Percentiles rank a stretch among this genome's conserved stretches.
Evolutionary conservation across 305 asterid species (phyloP).

Genomic region (Fraxinus velutina): DNA sequence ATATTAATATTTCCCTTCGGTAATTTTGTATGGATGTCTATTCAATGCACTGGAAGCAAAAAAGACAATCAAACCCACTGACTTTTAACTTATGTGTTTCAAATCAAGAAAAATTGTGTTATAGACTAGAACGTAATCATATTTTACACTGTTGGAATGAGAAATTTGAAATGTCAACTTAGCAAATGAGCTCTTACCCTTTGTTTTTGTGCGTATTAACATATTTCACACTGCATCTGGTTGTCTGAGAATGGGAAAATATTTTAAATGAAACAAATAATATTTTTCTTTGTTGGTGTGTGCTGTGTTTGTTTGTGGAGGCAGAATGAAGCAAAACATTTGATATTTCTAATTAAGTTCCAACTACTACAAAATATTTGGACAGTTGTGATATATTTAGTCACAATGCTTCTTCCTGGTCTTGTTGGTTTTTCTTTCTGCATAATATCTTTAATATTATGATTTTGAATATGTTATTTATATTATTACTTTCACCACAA

Average conservation of each 20-base stretch:
- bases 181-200: not conserved
- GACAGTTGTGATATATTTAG: not conserved
- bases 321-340: not conserved
- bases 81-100: not conserved
- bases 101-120: not conserved
- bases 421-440: not conserved
- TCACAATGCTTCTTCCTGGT: not conserved
- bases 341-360: not conserved
- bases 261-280: not conserved
- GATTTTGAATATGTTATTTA: slow-evolving; percentile 1
- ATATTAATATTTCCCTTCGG: not conserved
- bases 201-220: not conserved
- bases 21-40: not conserved
- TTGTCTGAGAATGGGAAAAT: not conserved
- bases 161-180: not conserved
- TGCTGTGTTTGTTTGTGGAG: not conserved
- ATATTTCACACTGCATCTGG: not conserved
- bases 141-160: not conserved
- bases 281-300: not conserved
- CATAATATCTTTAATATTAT: not conserved
- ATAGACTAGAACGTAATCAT: not conserved
- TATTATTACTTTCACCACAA: slow-evolving; percentile 2
- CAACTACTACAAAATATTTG: not conserved
- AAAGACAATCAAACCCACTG: not conserved
- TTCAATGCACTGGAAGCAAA: not conserved